Percentiles rank a stretch among this genome's conserved stretches.
Evolutionary conservation across 1,139 yeast genomes (phyloP).

Genomic region (Blastobotrys illinoisensis): DNA sequence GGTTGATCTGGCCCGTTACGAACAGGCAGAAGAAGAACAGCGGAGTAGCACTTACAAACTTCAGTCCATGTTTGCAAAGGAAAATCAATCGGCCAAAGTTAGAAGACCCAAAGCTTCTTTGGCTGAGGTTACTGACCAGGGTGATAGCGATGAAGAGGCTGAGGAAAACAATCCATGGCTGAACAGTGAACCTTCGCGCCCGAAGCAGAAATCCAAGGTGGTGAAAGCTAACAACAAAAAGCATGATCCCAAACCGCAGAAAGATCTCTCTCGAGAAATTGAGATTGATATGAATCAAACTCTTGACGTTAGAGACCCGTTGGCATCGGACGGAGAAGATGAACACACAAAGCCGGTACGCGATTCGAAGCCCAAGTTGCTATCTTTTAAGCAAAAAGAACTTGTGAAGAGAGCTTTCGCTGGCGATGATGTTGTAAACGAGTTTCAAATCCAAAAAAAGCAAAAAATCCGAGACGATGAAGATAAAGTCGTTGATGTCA

Average conservation of each 20-base stretch:
- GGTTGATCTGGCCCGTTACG: slow-evolving; percentile 35
- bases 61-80: not conserved
- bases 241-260: slow-evolving; percentile 38
- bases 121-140: slow-evolving; percentile 10
- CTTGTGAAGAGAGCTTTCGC: slow-evolving; percentile 90
- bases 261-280: slow-evolving; percentile 22
- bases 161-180: slow-evolving; percentile 64
- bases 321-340: slow-evolving; percentile 27
- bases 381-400: slow-evolving; percentile 70
- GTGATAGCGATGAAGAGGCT: slow-evolving; percentile 8
- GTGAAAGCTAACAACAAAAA: slow-evolving; percentile 51
- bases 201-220: slow-evolving; percentile 15
- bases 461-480: slow-evolving; percentile 71
- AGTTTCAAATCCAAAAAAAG: slow-evolving; percentile 70
- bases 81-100: not conserved
- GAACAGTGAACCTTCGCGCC: slow-evolving; percentile 33
- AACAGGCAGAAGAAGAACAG: slow-evolving; percentile 45
- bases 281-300: slow-evolving; percentile 47
- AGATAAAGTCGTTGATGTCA: slow-evolving; percentile 77
- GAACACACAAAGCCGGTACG: slow-evolving; percentile 30
- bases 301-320: slow-evolving; percentile 43
- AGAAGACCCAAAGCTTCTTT: not conserved
- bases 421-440: slow-evolving; percentile 85
- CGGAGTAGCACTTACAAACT: slow-evolving; percentile 34
- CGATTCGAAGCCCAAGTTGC: slow-evolving; percentile 22